Percentiles rank a stretch among this genome's conserved stretches.
phyloP scores from a whole-genome alignment of 2,329 filamentous ascomycete genomes.

The Tolypocladium ovalisporum region DNA sequence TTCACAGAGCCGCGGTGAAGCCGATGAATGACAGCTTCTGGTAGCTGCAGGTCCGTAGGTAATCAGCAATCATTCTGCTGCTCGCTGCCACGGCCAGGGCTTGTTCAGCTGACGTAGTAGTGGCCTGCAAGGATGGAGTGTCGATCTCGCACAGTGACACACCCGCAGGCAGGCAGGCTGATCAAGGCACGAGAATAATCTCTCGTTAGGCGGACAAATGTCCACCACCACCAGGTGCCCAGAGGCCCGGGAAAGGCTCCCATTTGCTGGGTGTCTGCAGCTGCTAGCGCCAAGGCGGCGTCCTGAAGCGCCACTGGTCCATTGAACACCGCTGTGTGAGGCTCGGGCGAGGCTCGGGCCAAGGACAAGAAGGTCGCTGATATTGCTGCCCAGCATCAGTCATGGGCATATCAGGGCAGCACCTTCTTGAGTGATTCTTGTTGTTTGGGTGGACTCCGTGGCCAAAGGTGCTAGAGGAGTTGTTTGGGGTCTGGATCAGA shows the following conservation, averaged over 20 bases:
- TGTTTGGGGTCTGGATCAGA: constrained; percentile 5
- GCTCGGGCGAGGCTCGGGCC: too few species aligned
- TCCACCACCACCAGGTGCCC: constrained; percentile 10
- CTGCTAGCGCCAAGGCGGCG: not conserved
- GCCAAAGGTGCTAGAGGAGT: constrained; percentile 9
- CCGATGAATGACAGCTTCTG: not conserved
- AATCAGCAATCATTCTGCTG: not conserved
- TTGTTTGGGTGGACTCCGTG: constrained; percentile 15
- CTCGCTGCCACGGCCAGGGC: not conserved
- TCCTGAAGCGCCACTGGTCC: constrained; percentile 4
- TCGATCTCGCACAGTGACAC: too few species aligned
- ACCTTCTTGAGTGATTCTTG: constrained; percentile 8
- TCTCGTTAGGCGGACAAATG: constrained; percentile 15
- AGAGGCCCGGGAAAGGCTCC: constrained; percentile 17
- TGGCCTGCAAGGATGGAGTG: not conserved
- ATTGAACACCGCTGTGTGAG: not conserved
- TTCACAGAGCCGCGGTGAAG: not conserved
- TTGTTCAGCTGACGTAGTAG: not conserved
- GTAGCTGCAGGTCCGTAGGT: not conserved
- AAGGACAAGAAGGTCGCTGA: not conserved
- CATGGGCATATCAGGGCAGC: not conserved
- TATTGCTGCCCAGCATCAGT: not conserved
- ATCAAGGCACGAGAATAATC: constrained; percentile 17
- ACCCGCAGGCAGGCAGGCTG: too few species aligned
- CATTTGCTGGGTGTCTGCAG: constrained; percentile 10